Evolutionary conservation across 2,329 filamentous ascomycete genomes (phyloP).

Genomic region (Penicillium capsulatum): DNA sequence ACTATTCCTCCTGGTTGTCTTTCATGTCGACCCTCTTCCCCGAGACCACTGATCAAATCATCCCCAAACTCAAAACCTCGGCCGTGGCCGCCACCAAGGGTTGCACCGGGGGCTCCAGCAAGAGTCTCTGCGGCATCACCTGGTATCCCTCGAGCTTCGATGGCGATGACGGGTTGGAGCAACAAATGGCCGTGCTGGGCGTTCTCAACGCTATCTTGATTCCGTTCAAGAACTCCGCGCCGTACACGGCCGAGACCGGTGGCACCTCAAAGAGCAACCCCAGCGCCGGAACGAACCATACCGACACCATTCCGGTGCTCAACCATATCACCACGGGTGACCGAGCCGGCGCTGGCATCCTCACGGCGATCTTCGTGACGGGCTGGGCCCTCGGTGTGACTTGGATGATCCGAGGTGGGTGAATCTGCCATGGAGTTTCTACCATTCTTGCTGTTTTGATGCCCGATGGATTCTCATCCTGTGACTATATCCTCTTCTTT

Average conservation of each 20-base stretch:
- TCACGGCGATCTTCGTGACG: conserved; percentile 31
- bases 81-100: conserved; percentile 58
- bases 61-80: conserved; percentile 56
- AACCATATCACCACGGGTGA: conserved; percentile 33
- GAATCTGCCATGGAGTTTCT: conserved; percentile 3
- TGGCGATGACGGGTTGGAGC: conserved; percentile 35
- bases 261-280: conserved; percentile 54
- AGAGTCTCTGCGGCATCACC: conserved; percentile 54
- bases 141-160: conserved; percentile 42
- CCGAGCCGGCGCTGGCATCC: conserved; percentile 35
- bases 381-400: conserved; percentile 27
- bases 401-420: conserved; percentile 31
- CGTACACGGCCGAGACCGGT: conserved; percentile 49
- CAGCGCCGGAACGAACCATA: conserved; percentile 34
- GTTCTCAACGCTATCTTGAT: conserved; percentile 33
- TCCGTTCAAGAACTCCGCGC: conserved; percentile 30
- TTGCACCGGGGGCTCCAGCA: conserved; percentile 55
- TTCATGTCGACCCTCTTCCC: conserved; percentile 61
- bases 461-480: too few species aligned
- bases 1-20: conserved; percentile 64
- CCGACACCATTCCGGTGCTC: conserved; percentile 10
- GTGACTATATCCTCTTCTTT: neutral
- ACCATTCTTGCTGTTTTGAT: neutral
- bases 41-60: conserved; percentile 51
- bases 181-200: conserved; percentile 41